phyloP scores from a whole-genome alignment of 805 yeast genomes.

The Geotrichum ghanense region DNA sequence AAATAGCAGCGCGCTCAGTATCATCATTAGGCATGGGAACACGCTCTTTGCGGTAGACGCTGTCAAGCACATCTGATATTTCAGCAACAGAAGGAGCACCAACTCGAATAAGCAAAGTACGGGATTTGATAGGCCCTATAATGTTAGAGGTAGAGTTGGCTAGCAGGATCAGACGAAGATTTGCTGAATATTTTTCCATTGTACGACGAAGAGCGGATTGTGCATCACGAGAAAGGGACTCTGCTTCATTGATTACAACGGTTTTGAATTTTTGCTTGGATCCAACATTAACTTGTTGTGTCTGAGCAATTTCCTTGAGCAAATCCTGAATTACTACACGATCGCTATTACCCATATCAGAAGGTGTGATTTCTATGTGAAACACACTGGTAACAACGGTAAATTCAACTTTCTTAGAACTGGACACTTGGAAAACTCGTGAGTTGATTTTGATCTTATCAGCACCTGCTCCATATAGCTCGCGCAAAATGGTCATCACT shows the following conservation, averaged over 20 bases:
- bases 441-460: constrained; percentile 84
- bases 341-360: constrained; percentile 94
- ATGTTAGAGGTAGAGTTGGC: constrained; percentile 87
- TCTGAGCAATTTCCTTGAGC: constrained; percentile 87
- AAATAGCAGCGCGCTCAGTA: constrained; percentile 32
- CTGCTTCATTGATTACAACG: constrained; percentile 80
- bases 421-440: constrained; percentile 62
- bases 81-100: constrained; percentile 67
- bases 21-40: constrained; percentile 28
- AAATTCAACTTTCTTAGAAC: constrained; percentile 74
- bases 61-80: constrained; percentile 40
- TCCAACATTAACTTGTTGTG: constrained; percentile 82
- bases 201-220: constrained; percentile 93
- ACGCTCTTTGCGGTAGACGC: constrained; percentile 48
- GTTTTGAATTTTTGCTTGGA: constrained; percentile 34
- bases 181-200: constrained; percentile 88
- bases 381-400: constrained; percentile 85
- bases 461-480: constrained; percentile 73
- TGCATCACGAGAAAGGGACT: constrained; percentile 79
- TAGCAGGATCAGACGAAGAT: constrained; percentile 70
- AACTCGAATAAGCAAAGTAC: constrained; percentile 79
- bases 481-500: constrained; percentile 64
- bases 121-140: constrained; percentile 86
- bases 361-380: constrained; percentile 91
- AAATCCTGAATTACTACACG: constrained; percentile 90